Evolutionary conservation across 2,329 filamentous ascomycete species (phyloP).

Genomic region (Epichloe glyceriae): DNA sequence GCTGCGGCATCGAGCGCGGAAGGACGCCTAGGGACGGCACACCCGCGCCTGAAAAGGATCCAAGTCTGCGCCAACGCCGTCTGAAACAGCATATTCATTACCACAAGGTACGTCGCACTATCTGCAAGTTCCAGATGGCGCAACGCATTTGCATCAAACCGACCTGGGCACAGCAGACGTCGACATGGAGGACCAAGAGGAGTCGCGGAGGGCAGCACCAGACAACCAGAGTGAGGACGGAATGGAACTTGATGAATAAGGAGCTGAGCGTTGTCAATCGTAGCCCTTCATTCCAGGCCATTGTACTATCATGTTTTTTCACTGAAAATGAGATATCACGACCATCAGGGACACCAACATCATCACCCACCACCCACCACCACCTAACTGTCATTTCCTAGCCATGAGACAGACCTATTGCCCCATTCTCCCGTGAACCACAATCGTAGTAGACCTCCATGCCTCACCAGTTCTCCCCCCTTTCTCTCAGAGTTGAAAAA

Average conservation of each 20-base stretch:
- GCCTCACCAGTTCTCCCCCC: not conserved
- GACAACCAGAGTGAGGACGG: slow-evolving; percentile 27
- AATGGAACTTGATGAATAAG: slow-evolving; percentile 50
- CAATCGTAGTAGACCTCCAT: not conserved
- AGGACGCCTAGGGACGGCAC: slow-evolving; percentile 21
- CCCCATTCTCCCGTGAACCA: not conserved
- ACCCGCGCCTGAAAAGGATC: slow-evolving; percentile 15
- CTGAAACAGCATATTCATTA: not conserved
- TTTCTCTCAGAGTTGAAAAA: not conserved
- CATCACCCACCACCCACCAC: too few species aligned
- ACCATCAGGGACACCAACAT: not conserved
- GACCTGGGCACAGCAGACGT: slow-evolving; percentile 35
- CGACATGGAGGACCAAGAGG: slow-evolving; percentile 40
- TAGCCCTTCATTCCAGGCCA: not conserved
- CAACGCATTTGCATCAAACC: slow-evolving; percentile 13
- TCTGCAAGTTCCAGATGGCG: slow-evolving; percentile 6
- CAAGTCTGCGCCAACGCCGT: slow-evolving; percentile 1
- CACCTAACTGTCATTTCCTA: too few species aligned
- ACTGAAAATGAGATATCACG: not conserved
- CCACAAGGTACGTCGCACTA: slow-evolving; percentile 3
- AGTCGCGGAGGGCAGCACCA: slow-evolving; percentile 12
- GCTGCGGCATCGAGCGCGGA: slow-evolving; percentile 11
- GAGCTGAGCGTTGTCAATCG: not conserved
- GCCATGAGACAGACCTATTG: too few species aligned
- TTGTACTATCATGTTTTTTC: not conserved